Evolutionary conservation across 2,329 filamentous ascomycete species (phyloP), one percentile per base, ranked within the genome.

Genomic region (Meredithiella fracta): DNA sequence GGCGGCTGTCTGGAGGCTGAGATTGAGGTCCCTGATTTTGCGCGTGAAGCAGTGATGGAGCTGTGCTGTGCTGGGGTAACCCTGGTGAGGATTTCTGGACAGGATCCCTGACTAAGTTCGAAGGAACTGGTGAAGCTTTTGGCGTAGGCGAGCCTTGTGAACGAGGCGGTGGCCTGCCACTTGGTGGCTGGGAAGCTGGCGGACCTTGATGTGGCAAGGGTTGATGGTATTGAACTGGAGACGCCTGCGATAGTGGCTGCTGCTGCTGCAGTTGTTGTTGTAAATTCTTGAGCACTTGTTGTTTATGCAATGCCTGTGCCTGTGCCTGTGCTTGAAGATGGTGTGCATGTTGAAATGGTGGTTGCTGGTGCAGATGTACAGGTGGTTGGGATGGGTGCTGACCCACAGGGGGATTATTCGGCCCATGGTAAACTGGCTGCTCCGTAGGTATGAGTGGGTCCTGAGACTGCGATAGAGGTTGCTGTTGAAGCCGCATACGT

Each of bases 121-220:
- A 37, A 42, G 47, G 15, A 25, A 23, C 17, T 37, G 50, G 58
- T 29, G 31, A 37, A 37, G 51, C 34, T 37, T 54, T 55, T 17
- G 54, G 20, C 4, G 17, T 7, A 9, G 58, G 58, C 26, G 70
- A 66, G 63, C 71, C 67, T 62, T 72, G 71, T 47, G 51, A 54
- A 47, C 54, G 54, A 56, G 58, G 57, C 57, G 55, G n/a, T n/a
- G n/a, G 23, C 31, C 49, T 53, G 34, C 53, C 23, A 14, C 53
- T 69, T 58, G 62, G 68, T 60, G 64, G 59, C 61, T 67, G 34
- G 23, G 52, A 42, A 26, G 31, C 23, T 8, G 51, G n/a, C 47
- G 60, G 61, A 11, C 58, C 56, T 29, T 61, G 63, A n/a, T 56
- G 59, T 15, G 60, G 58, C 22, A 26, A 22, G 17, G 58, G 51